Evolutionary conservation across 1,284 basidiomycete species (phyloP), one percentile per base, ranked within the genome.

Genomic region (Cryptococcus deneoformans): DNA sequence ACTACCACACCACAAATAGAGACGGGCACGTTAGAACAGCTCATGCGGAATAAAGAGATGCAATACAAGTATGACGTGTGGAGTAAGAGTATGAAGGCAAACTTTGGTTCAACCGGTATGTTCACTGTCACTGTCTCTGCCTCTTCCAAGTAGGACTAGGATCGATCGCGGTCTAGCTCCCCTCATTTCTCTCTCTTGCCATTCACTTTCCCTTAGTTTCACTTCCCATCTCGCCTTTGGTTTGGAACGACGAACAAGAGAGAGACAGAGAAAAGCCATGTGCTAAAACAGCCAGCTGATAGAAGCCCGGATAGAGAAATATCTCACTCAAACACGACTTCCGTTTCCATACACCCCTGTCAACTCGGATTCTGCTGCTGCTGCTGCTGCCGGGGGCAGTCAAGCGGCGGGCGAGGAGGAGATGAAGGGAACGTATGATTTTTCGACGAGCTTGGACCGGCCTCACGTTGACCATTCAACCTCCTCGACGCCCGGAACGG

Each of bases 31-130:
- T 58, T 74, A 5, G 70, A 65, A 43, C 49, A 57, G 47, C 59
- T 78, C 14, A 70, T 68, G 63, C 57, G 76, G 20, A 73, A 76
- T 56, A 68, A 69, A 53, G 64, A 66, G 51, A 58, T 78, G 63
- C 73, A 76, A 57, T 58, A 37, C 35, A 63, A 67, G 45, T 78
- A 78, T 52, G 71, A 72, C 52, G 39, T 52, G 24, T 78, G 76
- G 76, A 72, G 61, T 48, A 40, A 40, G 5, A 67, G 62, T 3
- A 70, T 74, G 50, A 66, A 65, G 56, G 62, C 49, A n/a, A 36
- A 63, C 44, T 76, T 70, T 54, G 73, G 70, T 16, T 68, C 68
- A 8, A 71, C 71, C 1, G 76, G 75, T 75, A 56, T 62, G 70
- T 66, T 37, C 11, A 40, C 16, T 48, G 6, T n/a, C 46, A 48